Evolutionary conservation across 2,329 filamentous ascomycete species (phyloP).

Genomic region (Microdochium bolleyi): DNA sequence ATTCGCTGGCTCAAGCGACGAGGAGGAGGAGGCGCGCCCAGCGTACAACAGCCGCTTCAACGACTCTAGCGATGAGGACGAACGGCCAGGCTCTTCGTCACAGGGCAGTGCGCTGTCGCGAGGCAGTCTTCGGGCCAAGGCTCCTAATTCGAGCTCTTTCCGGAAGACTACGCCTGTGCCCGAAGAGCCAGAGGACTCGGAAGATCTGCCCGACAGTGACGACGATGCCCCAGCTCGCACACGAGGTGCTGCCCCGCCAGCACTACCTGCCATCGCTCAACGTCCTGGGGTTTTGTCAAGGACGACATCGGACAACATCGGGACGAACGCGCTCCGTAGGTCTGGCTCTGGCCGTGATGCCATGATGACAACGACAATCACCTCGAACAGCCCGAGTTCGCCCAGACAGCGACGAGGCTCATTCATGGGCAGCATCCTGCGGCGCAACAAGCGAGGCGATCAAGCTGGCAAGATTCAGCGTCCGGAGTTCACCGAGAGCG

Average conservation of each 20-base stretch:
- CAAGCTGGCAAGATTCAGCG: slow-evolving; percentile 44
- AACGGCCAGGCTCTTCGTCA: slow-evolving; percentile 22
- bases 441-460: slow-evolving; percentile 52
- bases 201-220: slow-evolving; percentile 53
- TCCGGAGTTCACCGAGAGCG: slow-evolving; percentile 43
- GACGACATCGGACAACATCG: neutral
- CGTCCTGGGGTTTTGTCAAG: slow-evolving; percentile 8
- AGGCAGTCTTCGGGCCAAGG: slow-evolving; percentile 20
- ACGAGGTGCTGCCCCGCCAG: slow-evolving; percentile 16
- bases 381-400: slow-evolving; percentile 12
- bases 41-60: slow-evolving; percentile 42
- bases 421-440: slow-evolving; percentile 50
- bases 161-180: slow-evolving; percentile 51
- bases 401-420: slow-evolving; percentile 34
- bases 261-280: slow-evolving; percentile 6
- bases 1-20: slow-evolving; percentile 22
- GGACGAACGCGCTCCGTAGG: neutral
- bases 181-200: slow-evolving; percentile 41
- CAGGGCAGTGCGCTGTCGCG: slow-evolving; percentile 11
- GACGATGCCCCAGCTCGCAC: slow-evolving; percentile 31
- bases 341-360: slow-evolving; percentile 19
- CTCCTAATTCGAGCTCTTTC: slow-evolving; percentile 32
- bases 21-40: slow-evolving; percentile 21
- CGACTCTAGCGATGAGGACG: slow-evolving; percentile 57
- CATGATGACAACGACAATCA: slow-evolving; percentile 10